Conservation (phyloP, 805 yeast species). For the Saturnispora quitensis region DNA sequence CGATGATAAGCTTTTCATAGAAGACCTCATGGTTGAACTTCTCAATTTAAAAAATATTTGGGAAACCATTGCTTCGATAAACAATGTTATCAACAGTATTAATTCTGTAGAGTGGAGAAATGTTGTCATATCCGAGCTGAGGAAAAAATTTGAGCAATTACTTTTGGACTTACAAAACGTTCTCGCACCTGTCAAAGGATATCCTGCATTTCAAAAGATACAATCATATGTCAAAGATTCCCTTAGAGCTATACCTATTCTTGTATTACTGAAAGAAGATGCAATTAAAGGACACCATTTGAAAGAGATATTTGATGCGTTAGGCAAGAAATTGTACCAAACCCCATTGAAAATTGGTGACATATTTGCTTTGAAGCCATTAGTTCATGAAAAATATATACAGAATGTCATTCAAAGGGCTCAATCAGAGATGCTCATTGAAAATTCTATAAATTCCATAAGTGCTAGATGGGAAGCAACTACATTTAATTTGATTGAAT, state of each 20-base stretch:
- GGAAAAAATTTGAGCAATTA: slow-evolving; percentile 43
- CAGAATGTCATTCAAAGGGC: slow-evolving; percentile 52
- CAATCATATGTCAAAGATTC: slow-evolving; percentile 35
- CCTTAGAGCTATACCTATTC: slow-evolving; percentile 29
- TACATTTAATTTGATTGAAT: slow-evolving; percentile 45
- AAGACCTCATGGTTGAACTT: slow-evolving; percentile 37
- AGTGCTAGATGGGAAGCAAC: slow-evolving; percentile 46
- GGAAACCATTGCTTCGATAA: slow-evolving; percentile 46
- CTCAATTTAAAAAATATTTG: slow-evolving; percentile 52
- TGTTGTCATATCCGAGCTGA: slow-evolving; percentile 35
- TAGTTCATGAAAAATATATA: slow-evolving; percentile 36
- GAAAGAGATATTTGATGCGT: slow-evolving; percentile 35
- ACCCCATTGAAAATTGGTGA: slow-evolving; percentile 40
- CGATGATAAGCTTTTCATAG: slow-evolving; percentile 22
- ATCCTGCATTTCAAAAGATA: slow-evolving; percentile 58
- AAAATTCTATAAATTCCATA: slow-evolving; percentile 44
- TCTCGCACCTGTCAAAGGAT: slow-evolving; percentile 54
- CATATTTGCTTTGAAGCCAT: slow-evolving; percentile 50
- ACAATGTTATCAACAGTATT: slow-evolving; percentile 37
- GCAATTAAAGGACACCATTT: slow-evolving; percentile 62
- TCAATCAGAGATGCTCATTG: slow-evolving; percentile 59
- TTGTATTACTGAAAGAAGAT: slow-evolving; percentile 44
- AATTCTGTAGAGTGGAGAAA: slow-evolving; percentile 40
- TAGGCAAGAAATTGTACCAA: slow-evolving; percentile 14
- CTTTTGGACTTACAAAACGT: slow-evolving; percentile 37